phyloP scores from a whole-genome alignment of 148 eudicot species.

The Vaccinium vitisidaea region DNA sequence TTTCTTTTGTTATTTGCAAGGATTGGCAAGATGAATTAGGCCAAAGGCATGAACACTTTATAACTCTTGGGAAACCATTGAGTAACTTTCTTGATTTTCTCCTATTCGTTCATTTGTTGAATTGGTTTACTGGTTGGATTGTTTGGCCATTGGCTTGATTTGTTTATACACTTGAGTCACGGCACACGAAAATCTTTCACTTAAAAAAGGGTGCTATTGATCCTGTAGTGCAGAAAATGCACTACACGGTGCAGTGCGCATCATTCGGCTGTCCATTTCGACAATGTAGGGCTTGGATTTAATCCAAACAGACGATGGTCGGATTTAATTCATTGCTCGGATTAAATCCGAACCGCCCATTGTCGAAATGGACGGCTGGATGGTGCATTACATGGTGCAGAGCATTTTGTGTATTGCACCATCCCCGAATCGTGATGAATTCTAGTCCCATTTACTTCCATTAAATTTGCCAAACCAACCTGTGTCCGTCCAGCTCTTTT shows the following conservation, averaged over 20 bases:
- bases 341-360: no score
- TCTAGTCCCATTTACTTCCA: background rate
- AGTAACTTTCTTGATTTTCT: background rate
- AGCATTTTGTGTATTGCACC: no score
- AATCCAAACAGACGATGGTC: no score
- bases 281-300: no score
- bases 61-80: background rate
- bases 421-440: background rate
- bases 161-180: background rate
- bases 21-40: constrained; percentile 11
- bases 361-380: no score
- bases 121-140: background rate
- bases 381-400: no score
- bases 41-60: background rate
- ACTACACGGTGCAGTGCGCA: no score
- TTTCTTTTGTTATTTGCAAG: background rate
- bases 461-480: background rate
- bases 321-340: no score
- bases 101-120: constrained; percentile 4
- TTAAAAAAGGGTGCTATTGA: background rate
- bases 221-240: no score
- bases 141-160: background rate
- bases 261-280: no score
- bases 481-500: background rate
- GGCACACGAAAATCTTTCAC: background rate